Conservation (phyloP, 805 yeast genomes). For the Saccharomycopsis babjevae region DNA sequence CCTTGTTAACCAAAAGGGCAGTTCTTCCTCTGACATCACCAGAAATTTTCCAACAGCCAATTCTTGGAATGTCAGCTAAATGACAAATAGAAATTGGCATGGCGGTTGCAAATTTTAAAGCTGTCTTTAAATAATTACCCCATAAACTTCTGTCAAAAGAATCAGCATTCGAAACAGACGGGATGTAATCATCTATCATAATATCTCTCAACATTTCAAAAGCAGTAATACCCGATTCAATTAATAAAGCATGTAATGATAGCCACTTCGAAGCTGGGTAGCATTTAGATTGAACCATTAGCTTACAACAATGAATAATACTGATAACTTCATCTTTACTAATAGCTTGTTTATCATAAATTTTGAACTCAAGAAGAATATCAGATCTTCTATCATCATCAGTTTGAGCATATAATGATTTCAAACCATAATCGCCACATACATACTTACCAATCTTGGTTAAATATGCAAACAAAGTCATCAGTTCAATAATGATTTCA, state of each 20-base stretch:
- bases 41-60: constrained; percentile 55
- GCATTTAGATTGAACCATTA: constrained; percentile 42
- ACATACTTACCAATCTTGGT: constrained; percentile 38
- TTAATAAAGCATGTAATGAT: constrained; percentile 48
- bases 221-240: constrained; percentile 44
- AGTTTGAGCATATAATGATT: constrained; percentile 30
- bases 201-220: constrained; percentile 44
- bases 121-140: constrained; percentile 53
- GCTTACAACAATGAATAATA: constrained; percentile 39
- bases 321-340: constrained; percentile 32
- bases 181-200: constrained; percentile 41
- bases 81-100: constrained; percentile 62
- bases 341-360: constrained; percentile 32
- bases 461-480: constrained; percentile 48
- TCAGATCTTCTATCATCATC: constrained; percentile 30
- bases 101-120: constrained; percentile 51
- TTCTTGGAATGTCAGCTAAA: constrained; percentile 60
- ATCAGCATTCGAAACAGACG: constrained; percentile 40
- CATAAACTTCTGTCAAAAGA: constrained; percentile 51
- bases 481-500: constrained; percentile 62
- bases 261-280: constrained; percentile 69
- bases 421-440: constrained; percentile 35
- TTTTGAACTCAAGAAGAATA: not conserved
- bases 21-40: constrained; percentile 54
- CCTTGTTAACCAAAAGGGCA: constrained; percentile 41